Percentiles rank a stretch among this genome's conserved stretches.
Conservation (phyloP, 1,284 basidiomycete species). For the Chalciporus sp. region DNA sequence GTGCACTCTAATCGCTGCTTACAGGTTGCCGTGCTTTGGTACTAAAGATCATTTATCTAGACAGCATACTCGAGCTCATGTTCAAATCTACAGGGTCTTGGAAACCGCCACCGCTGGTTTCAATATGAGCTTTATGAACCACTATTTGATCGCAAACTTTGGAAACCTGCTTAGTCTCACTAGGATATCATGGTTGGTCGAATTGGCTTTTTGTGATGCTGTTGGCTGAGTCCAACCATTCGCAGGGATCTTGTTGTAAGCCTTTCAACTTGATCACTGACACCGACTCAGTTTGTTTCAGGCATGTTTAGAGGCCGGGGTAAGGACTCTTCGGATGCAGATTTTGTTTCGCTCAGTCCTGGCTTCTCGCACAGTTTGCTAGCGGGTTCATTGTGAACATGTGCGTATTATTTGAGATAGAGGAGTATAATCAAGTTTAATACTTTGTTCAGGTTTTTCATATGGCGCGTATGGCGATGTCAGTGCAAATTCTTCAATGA, state of each 20-base stretch:
- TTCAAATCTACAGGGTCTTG: constrained; percentile 2
- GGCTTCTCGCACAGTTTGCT: constrained; percentile 1
- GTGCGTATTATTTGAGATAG: not conserved
- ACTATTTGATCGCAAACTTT: constrained; percentile 12
- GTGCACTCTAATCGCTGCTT: too few species aligned
- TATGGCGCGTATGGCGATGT: constrained; percentile 6
- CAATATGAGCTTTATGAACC: constrained; percentile 5
- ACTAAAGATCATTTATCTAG: not conserved
- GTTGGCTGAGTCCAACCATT: too few species aligned
- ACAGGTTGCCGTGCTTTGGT: not conserved
- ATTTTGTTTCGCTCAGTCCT: not conserved
- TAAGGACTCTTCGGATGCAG: not conserved
- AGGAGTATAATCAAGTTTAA: not conserved
- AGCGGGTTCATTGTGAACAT: constrained; percentile 1
- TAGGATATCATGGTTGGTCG: not conserved
- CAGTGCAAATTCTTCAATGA: not conserved
- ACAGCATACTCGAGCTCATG: not conserved
- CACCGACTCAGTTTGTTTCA: not conserved
- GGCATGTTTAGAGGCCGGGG: not conserved
- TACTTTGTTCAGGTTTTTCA: constrained; percentile 1
- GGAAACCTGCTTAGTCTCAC: not conserved
- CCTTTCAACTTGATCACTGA: not conserved
- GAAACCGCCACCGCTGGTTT: constrained; percentile 9
- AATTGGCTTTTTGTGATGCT: too few species aligned
- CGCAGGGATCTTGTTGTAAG: not conserved